Evolutionary conservation across 345 rosid genomes (phyloP), one percentile per base, ranked within the genome.

Genomic region (Linum tenue): DNA sequence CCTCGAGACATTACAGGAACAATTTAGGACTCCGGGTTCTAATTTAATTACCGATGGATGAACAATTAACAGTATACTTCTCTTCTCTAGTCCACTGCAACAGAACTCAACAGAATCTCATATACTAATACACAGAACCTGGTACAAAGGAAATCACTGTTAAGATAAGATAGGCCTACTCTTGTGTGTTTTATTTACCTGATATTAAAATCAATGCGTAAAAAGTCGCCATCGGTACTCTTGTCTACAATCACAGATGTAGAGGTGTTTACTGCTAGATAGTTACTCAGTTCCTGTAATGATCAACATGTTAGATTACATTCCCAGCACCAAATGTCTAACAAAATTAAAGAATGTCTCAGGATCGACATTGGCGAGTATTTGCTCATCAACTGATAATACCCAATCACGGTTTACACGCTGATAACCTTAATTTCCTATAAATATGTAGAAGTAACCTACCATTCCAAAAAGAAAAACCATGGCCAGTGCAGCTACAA

Each of bases 381-480:
- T 12, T 43, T 11, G 10, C 50, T 48, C 53, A 48, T 48, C 53
- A 4, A 10, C 53, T 22, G 10, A 43, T 3, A 48, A 48, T 48
- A 48, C 53, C 9, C 14, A 48, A 48, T 10, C 53, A 48, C 7
- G 53, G 53, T 48, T 48, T 48, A 41, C 44, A 41, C 9, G 44
- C 44, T 4, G 9, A 41, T 4, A 4, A 41, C 9, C 9, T 41
- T 41, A 41, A 41, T 41, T 8, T 8, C 44, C 31, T 22, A 0
- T 22, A 8, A 41, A 41, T 41, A 8, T 41, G 9, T 41, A 43
- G 69, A 57, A 39, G 44, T 37, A n/a, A 62, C 83, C 39, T 79
- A 95, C 99, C 99, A 95, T 95, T 71, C 99, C 99, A 82, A 95
- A 95, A 77, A 95, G 82, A 82, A 94, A 82, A 69, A 94, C 15